phyloP scores from a whole-genome alignment of 2,329 filamentous ascomycete genomes.

The Aaosphaeria arxii region DNA sequence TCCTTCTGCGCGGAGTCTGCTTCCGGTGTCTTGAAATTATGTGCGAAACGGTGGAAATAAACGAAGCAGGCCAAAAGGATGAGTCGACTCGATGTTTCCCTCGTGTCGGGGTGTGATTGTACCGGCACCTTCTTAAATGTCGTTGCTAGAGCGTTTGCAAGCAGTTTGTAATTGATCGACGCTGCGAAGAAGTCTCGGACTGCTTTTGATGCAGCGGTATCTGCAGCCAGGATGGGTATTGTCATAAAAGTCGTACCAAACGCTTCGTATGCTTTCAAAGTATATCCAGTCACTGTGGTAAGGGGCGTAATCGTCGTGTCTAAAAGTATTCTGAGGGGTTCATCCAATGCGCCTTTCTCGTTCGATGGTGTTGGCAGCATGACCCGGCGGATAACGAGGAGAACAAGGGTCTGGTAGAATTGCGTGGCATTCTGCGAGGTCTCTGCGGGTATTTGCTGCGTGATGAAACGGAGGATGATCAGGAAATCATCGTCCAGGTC shows the following conservation, averaged over 20 bases:
- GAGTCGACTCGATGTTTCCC: slow-evolving; percentile 43
- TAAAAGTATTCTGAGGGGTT: slow-evolving; percentile 10
- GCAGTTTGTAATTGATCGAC: slow-evolving; percentile 50
- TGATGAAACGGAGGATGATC: slow-evolving; percentile 24
- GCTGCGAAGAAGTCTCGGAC: slow-evolving; percentile 41
- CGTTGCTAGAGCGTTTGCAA: slow-evolving; percentile 30
- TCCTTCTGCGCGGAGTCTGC: slow-evolving; percentile 47
- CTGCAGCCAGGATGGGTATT: slow-evolving; percentile 30
- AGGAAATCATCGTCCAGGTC: slow-evolving; percentile 13
- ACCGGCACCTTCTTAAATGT: slow-evolving; percentile 24
- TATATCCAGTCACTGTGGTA: slow-evolving; percentile 30
- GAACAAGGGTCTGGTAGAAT: slow-evolving; percentile 32
- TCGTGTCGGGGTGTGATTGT: slow-evolving; percentile 21
- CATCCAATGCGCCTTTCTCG: slow-evolving; percentile 1
- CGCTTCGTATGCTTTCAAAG: slow-evolving; percentile 36
- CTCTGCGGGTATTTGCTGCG: slow-evolving; percentile 29
- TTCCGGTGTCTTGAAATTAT: slow-evolving; percentile 37
- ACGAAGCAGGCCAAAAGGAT: slow-evolving; percentile 61
- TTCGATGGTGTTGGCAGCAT: neutral
- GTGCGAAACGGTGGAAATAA: slow-evolving; percentile 53
- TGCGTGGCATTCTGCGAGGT: slow-evolving; percentile 28
- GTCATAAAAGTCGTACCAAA: slow-evolving; percentile 45
- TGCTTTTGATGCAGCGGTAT: slow-evolving; percentile 15
- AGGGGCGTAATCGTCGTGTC: slow-evolving; percentile 27
- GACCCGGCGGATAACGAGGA: slow-evolving; percentile 13